Evolutionary conservation across 768 basidiomycete genomes (phyloP).

Genomic region (Amanita exitialis): DNA sequence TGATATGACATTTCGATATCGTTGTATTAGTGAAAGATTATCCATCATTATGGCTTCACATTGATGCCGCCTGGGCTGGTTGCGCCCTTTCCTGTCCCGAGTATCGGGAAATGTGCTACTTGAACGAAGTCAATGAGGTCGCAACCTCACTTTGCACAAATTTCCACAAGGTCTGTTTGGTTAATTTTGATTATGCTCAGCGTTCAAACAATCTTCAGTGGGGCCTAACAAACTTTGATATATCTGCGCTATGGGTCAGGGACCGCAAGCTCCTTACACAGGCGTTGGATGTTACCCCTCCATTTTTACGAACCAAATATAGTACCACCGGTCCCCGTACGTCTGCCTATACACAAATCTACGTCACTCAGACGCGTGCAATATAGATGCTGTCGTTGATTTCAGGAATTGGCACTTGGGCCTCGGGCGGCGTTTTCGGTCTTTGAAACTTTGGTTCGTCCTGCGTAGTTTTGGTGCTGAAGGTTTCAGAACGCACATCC

Average conservation of each 20-base stretch:
- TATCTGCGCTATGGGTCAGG: constrained; percentile 71
- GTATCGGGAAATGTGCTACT: constrained; percentile 44
- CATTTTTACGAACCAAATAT: constrained; percentile 71
- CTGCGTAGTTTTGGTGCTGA: constrained; percentile 71
- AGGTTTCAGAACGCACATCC: constrained; percentile 74
- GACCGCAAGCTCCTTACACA: constrained; percentile 63
- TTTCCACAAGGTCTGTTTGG: constrained; percentile 66
- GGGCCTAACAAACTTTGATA: constrained; percentile 87
- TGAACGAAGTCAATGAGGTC: constrained; percentile 65
- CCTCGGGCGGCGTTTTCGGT: constrained; percentile 80
- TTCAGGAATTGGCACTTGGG: constrained; percentile 83
- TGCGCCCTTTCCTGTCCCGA: constrained; percentile 76
- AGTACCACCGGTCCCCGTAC: constrained; percentile 50
- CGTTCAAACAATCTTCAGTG: constrained; percentile 33
- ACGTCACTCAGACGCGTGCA: background rate
- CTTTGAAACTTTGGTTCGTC: constrained; percentile 90
- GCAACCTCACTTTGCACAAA: constrained; percentile 82
- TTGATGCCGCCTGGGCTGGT: constrained; percentile 92
- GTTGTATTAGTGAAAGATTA: constrained; percentile 38
- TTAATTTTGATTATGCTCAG: background rate
- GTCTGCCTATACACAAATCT: background rate
- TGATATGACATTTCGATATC: background rate
- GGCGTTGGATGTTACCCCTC: constrained; percentile 81
- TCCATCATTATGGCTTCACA: constrained; percentile 73
- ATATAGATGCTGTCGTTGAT: constrained; percentile 68